A percentile compares a stretch with the other conserved stretches of the same genome.
Evolutionary conservation across 1,284 basidiomycete genomes (phyloP).

Genomic region (Sphaerobolus stellatus): DNA sequence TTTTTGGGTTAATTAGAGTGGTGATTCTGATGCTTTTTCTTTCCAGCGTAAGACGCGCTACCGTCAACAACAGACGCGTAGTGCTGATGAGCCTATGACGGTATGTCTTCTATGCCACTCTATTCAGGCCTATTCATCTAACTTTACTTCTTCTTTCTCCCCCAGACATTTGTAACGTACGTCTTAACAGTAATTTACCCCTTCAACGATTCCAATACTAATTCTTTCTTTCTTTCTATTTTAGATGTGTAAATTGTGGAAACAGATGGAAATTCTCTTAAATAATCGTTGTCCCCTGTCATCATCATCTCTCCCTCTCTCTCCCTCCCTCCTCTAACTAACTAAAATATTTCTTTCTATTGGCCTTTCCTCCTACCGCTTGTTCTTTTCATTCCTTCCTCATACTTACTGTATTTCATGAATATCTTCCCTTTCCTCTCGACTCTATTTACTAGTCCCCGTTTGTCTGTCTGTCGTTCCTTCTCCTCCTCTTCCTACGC

Average conservation of each 20-base stretch:
- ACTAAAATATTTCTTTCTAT: no score
- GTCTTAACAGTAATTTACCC: slow-evolving; percentile 24
- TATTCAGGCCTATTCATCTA: slow-evolving; percentile 11
- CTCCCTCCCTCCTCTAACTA: no score
- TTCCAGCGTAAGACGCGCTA: slow-evolving; percentile 87
- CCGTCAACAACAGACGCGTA: slow-evolving; percentile 91
- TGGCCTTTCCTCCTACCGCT: no score
- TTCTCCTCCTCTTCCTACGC: no score
- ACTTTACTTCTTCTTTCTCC: slow-evolving; percentile 12
- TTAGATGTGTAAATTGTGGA: slow-evolving; percentile 59
- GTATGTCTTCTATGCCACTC: slow-evolving; percentile 44
- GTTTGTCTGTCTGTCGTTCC: no score
- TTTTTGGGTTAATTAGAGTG: background rate
- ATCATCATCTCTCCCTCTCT: no score
- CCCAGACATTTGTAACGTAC: slow-evolving; percentile 62
- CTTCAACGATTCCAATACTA: background rate
- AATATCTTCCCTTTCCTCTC: no score
- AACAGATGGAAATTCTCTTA: slow-evolving; percentile 74
- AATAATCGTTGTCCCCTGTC: no score
- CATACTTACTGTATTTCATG: no score
- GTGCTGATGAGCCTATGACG: slow-evolving; percentile 97
- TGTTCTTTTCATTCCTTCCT: no score
- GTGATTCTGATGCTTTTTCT: slow-evolving; percentile 6
- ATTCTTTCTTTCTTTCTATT: slow-evolving; percentile 4
- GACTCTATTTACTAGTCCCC: no score